Evolutionary conservation across 208 protist genomes (phyloP), one percentile per base, ranked within the genome.

Genomic region (Crithidia sp.): DNA sequence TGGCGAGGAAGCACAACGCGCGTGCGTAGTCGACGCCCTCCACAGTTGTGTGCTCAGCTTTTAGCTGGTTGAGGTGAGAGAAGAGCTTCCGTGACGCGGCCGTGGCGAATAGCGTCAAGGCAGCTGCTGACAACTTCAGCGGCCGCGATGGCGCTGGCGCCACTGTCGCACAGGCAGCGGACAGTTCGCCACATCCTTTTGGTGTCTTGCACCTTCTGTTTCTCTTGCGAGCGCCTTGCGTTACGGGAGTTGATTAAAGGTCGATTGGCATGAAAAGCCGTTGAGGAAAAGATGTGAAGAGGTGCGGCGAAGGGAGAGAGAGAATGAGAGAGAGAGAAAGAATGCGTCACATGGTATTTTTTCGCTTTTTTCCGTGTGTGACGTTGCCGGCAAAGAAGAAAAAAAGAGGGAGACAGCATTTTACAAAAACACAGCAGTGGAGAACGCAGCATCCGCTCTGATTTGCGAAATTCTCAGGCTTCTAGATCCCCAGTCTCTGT

Each of bases 21-120:
- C 89, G 83, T 61, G 76, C 82, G 68, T 91, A 93, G 67, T 95
- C 88, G 4, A 93, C 62, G 37, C 87, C 82, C 17, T 72, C 71
- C 54, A 57, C 58, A 41, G 55, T 37, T 8, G 19, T 28, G 14
- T 19, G 17, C n/a, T 54, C 28, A 0, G 75, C 69, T 53, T 92
- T 95, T 40, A 87, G 61, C 10, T 68, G 50, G 62, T 89, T 93
- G 10, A 92, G 76, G 16, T 65, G 56, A 39, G 56, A n/a, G n/a
- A 92, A 92, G 72, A 43, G 71, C 79, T 8, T 71, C 68, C 5
- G 40, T 43, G n/a, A 43, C 65, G 14, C 61, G 28, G 5, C 75
- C 71, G 7, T 49, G 57, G 16, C 43, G 67, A 37, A 87, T 77
- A 16, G 40, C 63, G 4, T 39, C 52, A 0, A 85, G 8, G 52